Evolutionary conservation across 305 asterid species (phyloP).

Genomic region (Solanum hybrid): DNA sequence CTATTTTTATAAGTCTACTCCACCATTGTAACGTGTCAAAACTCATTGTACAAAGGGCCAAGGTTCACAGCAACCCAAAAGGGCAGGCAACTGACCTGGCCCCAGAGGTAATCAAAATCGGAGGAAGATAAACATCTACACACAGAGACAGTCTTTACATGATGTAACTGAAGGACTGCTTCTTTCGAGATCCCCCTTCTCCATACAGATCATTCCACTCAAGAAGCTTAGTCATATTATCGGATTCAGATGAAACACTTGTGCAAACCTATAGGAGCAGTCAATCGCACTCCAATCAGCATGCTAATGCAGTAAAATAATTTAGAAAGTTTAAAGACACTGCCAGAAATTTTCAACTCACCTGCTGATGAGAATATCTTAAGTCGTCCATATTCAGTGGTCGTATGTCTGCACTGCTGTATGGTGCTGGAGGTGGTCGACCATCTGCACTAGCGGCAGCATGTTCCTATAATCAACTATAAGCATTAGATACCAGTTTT

Average conservation of each 20-base stretch:
- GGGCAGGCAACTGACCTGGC: not conserved
- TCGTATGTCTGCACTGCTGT: slow-evolving; percentile 51
- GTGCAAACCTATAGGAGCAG: not conserved
- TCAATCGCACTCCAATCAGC: not conserved
- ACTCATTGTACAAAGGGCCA: not conserved
- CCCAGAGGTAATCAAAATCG: not conserved
- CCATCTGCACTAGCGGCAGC: slow-evolving; percentile 43
- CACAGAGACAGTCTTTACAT: not conserved
- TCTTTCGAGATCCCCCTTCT: not conserved
- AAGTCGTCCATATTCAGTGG: slow-evolving; percentile 64
- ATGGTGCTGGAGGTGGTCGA: slow-evolving; percentile 42
- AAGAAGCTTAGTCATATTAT: not conserved
- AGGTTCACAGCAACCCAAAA: not conserved
- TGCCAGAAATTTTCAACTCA: slow-evolving; percentile 2
- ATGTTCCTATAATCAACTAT: slow-evolving; percentile 37
- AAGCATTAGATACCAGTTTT: not conserved
- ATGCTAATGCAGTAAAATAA: not conserved
- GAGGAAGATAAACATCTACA: not conserved
- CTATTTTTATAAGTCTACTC: not conserved
- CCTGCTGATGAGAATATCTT: slow-evolving; percentile 66
- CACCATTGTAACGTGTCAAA: not conserved
- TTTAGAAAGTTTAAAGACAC: not conserved
- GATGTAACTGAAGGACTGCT: not conserved
- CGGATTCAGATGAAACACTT: not conserved
- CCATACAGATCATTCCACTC: not conserved